Percentiles rank a stretch among this genome's conserved stretches.
Conservation (phyloP, 352 stramenopile genomes). For the Pythium insidiosum region DNA sequence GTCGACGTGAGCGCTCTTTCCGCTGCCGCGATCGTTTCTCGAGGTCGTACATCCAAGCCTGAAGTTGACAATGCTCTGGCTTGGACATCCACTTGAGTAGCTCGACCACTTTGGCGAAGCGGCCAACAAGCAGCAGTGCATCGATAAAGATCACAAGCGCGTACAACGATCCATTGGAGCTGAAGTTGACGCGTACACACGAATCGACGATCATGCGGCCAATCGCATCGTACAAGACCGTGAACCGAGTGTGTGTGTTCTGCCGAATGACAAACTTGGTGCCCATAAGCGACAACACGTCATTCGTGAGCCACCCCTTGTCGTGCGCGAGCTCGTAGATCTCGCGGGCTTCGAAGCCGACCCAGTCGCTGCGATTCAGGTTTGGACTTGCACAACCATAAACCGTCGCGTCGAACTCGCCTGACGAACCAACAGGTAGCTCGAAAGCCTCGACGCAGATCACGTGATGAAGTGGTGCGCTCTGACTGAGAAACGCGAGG, state of each 20-base stretch:
- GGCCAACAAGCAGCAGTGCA: not conserved
- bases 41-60: not conserved
- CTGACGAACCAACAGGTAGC: not conserved
- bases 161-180: not conserved
- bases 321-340: not conserved
- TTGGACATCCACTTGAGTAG: not conserved
- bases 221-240: no score
- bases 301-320: not conserved
- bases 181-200: no score
- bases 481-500: not conserved
- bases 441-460: not conserved
- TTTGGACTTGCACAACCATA: constrained; percentile 1
- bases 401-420: not conserved
- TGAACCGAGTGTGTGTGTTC: not conserved
- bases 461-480: not conserved
- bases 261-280: not conserved
- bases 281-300: not conserved
- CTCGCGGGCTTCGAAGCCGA: not conserved
- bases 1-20: no score
- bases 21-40: no score
- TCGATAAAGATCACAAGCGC: not conserved
- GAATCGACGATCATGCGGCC: no score
- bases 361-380: not conserved
- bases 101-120: not conserved
- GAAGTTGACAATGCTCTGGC: not conserved